Evolutionary conservation across 2,329 filamentous ascomycete species (phyloP), one percentile per base, ranked within the genome.

Genomic region (Ascochyta koolunga): DNA sequence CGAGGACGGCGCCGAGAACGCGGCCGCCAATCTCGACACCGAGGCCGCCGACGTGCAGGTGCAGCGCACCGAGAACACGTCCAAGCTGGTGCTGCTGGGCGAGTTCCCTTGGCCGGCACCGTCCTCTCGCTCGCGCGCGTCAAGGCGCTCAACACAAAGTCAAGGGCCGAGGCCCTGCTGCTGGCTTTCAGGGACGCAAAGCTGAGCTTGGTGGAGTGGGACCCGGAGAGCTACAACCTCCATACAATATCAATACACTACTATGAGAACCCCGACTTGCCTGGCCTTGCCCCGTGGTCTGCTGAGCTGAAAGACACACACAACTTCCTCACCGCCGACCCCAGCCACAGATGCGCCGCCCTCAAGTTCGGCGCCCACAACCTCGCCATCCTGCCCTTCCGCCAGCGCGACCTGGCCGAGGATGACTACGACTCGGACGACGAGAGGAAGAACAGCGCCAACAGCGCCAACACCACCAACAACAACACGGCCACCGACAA

Each of bases 201-300:
- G 77, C 83, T 98, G 70, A 96, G 90, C 75, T 81, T 99, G 74
- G 83, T 96, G 50, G 91, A 97, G 78, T 99, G 95, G 95, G 91
- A 98, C 72, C 87, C 91, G 8, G 86, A 89, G 71, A 86, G 86
- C 62, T 83, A 90, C 75, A 85, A 85, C 45, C 87, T 98, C 65
- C 87, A 89, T 65, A 98, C 93, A 47, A 86, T 95, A 59, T 98
- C 93, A 45, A 93, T 99, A 67, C 95, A 99, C 79, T 98, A 93
- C 81, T 99, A 98, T 77, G 95, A 99, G 75, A 90, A 95, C 73
- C 93, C 97, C 70, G 93, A 96, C 71, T 80, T 93, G 58, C 86
- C 89, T 62, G 87, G 89, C 47, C 66, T 68, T 64, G 89, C 86
- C 59, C 93, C 93, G 0, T 97, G 92, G 89, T 87, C 89, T 44